Conservation (phyloP, 164 flowering plant species). For the Nymphaea colorata region DNA sequence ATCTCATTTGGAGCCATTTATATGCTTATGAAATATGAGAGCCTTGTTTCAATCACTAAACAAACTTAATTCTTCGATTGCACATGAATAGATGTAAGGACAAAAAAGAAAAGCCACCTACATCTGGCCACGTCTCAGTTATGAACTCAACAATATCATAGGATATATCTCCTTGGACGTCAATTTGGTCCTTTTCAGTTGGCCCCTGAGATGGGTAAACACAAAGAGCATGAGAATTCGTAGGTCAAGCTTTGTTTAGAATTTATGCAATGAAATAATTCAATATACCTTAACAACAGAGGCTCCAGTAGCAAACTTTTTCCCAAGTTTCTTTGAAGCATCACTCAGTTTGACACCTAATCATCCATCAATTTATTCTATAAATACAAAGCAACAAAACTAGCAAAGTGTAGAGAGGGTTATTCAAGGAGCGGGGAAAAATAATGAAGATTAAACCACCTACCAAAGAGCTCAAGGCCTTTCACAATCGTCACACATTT, state of each 20-base stretch:
- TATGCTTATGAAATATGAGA: background rate
- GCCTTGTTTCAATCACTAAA: background rate
- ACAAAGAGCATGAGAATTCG: background rate
- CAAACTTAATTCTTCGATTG: background rate
- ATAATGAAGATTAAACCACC: constrained; percentile 10
- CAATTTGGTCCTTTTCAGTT: constrained; percentile 95
- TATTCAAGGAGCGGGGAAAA: background rate
- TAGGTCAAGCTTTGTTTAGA: background rate
- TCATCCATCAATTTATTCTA: background rate
- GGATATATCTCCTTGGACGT: constrained; percentile 93
- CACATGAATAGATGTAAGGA: background rate
- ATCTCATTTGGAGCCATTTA: too few species aligned
- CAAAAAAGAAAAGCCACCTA: constrained; percentile 16
- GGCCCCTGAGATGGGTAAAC: constrained; percentile 52
- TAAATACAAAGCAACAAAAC: too few species aligned
- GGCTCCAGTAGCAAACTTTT: constrained; percentile 99
- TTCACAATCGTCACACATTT: constrained; percentile 78
- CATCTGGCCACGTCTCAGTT: constrained; percentile 91
- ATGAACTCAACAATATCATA: constrained; percentile 89
- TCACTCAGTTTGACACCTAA: constrained; percentile 92
- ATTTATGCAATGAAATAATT: background rate
- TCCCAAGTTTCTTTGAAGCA: constrained; percentile 97
- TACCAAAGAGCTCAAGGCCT: constrained; percentile 88
- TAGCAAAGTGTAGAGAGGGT: background rate
- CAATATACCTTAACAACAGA: constrained; percentile 84